phyloP scores from a whole-genome alignment of 495 filamentous ascomycete genomes.

The Tuber microsphaerosporum region DNA sequence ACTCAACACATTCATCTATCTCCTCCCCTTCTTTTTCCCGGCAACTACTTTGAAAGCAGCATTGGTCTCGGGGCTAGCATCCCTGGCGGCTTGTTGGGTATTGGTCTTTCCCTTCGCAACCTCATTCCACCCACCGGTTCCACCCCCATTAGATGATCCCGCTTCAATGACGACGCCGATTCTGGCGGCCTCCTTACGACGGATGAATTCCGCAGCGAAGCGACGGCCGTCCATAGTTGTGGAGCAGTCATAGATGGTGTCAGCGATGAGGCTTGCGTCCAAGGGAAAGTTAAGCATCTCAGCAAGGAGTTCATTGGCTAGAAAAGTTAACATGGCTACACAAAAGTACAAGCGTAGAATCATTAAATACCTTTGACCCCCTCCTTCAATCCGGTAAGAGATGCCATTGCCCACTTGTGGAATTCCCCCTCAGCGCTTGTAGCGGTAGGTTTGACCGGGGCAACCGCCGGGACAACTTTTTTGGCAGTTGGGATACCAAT shows the following conservation, averaged over 20 bases:
- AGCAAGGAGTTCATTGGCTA: constrained; percentile 75
- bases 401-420: constrained; percentile 77
- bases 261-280: constrained; percentile 73
- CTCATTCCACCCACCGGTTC: constrained; percentile 81
- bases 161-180: constrained; percentile 66
- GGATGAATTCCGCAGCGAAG: constrained; percentile 89
- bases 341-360: not conserved
- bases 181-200: constrained; percentile 83
- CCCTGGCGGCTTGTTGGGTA: constrained; percentile 41
- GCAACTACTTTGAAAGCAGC: constrained; percentile 81
- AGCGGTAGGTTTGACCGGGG: constrained; percentile 50
- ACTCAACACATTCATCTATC: constrained; percentile 19
- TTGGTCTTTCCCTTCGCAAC: constrained; percentile 82
- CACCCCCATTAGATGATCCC: constrained; percentile 47
- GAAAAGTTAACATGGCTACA: constrained; percentile 38
- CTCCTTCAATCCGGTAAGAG: constrained; percentile 54
- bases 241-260: constrained; percentile 77
- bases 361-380: constrained; percentile 35
- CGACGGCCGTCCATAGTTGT: constrained; percentile 82
- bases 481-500: constrained; percentile 43
- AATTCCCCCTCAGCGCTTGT: constrained; percentile 71
- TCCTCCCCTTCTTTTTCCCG: constrained; percentile 85
- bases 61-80: constrained; percentile 48
- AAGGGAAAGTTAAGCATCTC: constrained; percentile 66
- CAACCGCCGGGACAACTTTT: constrained; percentile 37